phyloP scores from a whole-genome alignment of 2,329 filamentous ascomycete genomes.

The Phyllosticta ampelicida region DNA sequence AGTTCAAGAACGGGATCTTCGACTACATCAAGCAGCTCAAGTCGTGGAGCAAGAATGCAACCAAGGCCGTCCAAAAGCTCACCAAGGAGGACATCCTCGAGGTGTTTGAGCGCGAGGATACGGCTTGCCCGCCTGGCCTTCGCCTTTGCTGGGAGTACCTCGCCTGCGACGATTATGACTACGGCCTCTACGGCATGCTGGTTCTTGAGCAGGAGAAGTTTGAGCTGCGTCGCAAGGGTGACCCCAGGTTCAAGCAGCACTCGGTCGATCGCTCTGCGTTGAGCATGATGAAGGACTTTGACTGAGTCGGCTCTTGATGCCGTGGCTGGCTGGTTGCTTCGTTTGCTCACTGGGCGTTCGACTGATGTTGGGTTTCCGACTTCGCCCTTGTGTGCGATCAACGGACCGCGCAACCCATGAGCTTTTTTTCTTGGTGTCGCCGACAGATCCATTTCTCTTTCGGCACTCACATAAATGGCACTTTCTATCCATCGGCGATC shows the following conservation, averaged over 20 bases:
- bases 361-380: no score
- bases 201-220: constrained; percentile 14
- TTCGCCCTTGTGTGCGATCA: no score
- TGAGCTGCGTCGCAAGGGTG: background rate
- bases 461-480: no score
- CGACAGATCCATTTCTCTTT: no score
- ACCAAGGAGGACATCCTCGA: constrained; percentile 28
- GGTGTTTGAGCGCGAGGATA: constrained; percentile 31
- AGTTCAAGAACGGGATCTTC: constrained; percentile 21
- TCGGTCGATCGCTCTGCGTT: background rate
- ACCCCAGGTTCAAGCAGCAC: background rate
- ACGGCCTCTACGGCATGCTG: constrained; percentile 32
- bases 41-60: constrained; percentile 31
- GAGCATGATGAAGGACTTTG: background rate
- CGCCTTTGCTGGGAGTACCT: constrained; percentile 40
- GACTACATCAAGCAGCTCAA: constrained; percentile 25
- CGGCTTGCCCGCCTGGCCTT: constrained; percentile 29
- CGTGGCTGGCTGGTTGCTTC: background rate
- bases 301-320: background rate
- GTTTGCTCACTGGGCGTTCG: background rate
- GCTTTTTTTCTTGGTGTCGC: no score
- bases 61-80: constrained; percentile 25
- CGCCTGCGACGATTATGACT: constrained; percentile 32
- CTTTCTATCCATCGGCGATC: no score
- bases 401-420: no score